These are phyloP conservation scores for Hypholoma sublateritium DNA, from an alignment of 768 basidiomycete genomes.

Conservation along the genomic window DNA sequence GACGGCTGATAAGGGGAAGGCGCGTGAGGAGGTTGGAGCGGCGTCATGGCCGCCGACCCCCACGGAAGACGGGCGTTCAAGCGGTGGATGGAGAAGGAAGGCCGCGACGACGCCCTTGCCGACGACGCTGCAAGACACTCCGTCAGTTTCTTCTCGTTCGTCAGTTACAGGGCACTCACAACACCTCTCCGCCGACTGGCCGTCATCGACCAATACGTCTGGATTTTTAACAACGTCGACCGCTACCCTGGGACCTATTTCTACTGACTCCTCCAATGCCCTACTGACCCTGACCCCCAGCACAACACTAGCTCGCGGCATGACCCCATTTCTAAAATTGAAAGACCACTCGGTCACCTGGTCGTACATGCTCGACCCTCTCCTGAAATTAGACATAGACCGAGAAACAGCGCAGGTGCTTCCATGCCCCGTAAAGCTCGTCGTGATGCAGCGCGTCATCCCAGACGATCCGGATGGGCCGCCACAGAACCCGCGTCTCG, in stretches of 20 bases:
- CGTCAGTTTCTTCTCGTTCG: no score
- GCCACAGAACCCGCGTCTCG: slow-evolving; percentile 60
- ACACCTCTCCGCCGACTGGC: slow-evolving; percentile 15
- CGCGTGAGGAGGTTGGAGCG: slow-evolving; percentile 15
- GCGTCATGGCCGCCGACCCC: not conserved
- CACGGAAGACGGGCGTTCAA: slow-evolving; percentile 2
- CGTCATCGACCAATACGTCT: slow-evolving; percentile 2
- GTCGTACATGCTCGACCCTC: slow-evolving; percentile 55
- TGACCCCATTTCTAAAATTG: slow-evolving; percentile 58
- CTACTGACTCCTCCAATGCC: not conserved
- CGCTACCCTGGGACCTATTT: not conserved
- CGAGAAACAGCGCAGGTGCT: slow-evolving; percentile 50
- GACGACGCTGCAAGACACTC: slow-evolving; percentile 5
- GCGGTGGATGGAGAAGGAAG: not conserved
- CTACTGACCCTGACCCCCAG: not conserved
- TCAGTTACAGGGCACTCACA: slow-evolving; percentile 11
- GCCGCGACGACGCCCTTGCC: slow-evolving; percentile 16
- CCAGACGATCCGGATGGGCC: slow-evolving; percentile 51
- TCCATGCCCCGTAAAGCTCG: slow-evolving; percentile 64
- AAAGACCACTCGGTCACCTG: slow-evolving; percentile 66
- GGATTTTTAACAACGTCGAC: slow-evolving; percentile 1
- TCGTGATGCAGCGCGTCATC: slow-evolving; percentile 62
- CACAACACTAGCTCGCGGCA: slow-evolving; percentile 50
- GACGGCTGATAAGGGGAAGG: slow-evolving; percentile 24
- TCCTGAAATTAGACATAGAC: slow-evolving; percentile 61